phyloP scores from a whole-genome alignment of 164 flowering plant genomes.

The Aristolochia californica region DNA sequence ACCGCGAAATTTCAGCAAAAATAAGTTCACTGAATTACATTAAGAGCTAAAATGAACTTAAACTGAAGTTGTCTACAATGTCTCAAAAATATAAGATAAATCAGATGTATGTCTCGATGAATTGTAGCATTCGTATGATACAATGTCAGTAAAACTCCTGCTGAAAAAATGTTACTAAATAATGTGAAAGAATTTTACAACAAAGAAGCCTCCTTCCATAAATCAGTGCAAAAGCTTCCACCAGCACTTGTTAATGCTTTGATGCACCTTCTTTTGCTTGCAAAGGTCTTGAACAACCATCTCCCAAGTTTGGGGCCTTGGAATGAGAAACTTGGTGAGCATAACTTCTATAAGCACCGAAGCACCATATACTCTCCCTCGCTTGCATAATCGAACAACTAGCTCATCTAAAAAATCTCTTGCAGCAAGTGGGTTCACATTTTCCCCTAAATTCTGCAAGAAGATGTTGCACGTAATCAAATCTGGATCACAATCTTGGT shows the following conservation, averaged over 20 bases:
- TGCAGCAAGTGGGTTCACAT: conserved; percentile 46
- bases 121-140: too few relatives aligned
- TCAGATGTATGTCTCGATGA: too few relatives aligned
- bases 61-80: too few relatives aligned
- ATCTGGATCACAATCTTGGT: conserved; percentile 72
- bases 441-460: conserved; percentile 45
- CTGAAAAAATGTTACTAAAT: too few relatives aligned
- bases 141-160: too few relatives aligned
- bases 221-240: conserved; percentile 25
- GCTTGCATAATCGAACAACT: conserved; percentile 40
- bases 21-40: too few relatives aligned
- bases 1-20: too few relatives aligned
- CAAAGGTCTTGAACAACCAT: conserved; percentile 40
- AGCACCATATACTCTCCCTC: conserved; percentile 46
- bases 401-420: conserved; percentile 71
- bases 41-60: too few relatives aligned
- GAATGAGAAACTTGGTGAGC: conserved; percentile 60
- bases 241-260: conserved; percentile 53
- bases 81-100: too few relatives aligned
- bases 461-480: conserved; percentile 56
- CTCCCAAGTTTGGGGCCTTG: conserved; percentile 58
- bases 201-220: background rate
- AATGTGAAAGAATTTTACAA: background rate
- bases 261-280: conserved; percentile 38
- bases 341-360: conserved; percentile 53